Evolutionary conservation across 2,329 filamentous ascomycete genomes (phyloP).

Genomic region (Fusarium haematococcum): DNA sequence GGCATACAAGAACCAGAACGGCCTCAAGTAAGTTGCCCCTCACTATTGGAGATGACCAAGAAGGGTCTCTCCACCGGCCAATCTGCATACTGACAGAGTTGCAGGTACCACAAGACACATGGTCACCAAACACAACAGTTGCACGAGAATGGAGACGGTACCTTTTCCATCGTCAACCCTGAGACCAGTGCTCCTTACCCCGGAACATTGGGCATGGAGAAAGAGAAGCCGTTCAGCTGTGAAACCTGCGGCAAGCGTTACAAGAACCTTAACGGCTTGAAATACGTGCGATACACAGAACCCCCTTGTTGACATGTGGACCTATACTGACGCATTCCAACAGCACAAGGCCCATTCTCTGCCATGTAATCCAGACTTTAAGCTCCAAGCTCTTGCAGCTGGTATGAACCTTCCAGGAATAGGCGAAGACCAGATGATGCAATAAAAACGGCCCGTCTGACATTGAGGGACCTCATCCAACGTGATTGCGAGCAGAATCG

Average conservation of each 20-base stretch:
- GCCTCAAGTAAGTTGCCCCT: conserved; percentile 80
- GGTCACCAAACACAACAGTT: conserved; percentile 97
- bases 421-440: conserved; percentile 58
- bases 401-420: conserved; percentile 58
- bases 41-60: not conserved
- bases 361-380: conserved; percentile 86
- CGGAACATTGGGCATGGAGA: conserved; percentile 98
- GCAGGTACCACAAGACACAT: conserved; percentile 79
- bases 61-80: not conserved
- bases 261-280: conserved; percentile 98
- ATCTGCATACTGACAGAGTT: conserved; percentile 24
- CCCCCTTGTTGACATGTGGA: not conserved
- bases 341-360: conserved; percentile 85
- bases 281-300: conserved; percentile 74
- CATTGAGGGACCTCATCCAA: not conserved
- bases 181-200: conserved; percentile 95
- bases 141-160: conserved; percentile 96
- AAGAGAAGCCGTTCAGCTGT: conserved; percentile 98
- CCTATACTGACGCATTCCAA: conserved; percentile 47
- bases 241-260: conserved; percentile 98
- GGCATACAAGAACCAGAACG: conserved; percentile 99
- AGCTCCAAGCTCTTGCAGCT: conserved; percentile 58
- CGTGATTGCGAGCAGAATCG: not conserved
- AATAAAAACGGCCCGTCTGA: conserved; percentile 37
- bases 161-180: conserved; percentile 97